Evolutionary conservation across 2,329 filamentous ascomycete species (phyloP).

Genomic region (Trichoderma polysporum): DNA sequence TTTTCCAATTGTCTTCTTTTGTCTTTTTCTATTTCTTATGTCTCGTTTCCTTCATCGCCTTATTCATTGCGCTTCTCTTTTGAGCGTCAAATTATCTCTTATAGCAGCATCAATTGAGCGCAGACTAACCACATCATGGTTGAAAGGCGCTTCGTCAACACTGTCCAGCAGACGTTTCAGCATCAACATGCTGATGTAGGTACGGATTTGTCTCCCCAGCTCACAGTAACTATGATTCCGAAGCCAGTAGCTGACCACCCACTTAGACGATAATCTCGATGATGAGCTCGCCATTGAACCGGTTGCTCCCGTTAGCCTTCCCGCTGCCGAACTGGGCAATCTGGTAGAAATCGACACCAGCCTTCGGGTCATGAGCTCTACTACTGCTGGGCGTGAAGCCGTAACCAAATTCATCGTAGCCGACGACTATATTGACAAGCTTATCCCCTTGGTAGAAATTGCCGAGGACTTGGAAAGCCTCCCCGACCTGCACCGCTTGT

Average conservation of each 20-base stretch:
- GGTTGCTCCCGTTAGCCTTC: slow-evolving; percentile 68
- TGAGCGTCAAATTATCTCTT: not conserved
- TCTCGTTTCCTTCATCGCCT: not conserved
- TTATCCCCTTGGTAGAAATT: slow-evolving; percentile 81
- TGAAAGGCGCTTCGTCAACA: slow-evolving; percentile 83
- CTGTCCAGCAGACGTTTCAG: slow-evolving; percentile 73
- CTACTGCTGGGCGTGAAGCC: slow-evolving; percentile 75
- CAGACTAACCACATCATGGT: slow-evolving; percentile 3
- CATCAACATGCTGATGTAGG: slow-evolving; percentile 60
- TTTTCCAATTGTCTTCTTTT: not conserved
- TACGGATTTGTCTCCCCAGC: slow-evolving; percentile 38
- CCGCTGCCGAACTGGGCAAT: slow-evolving; percentile 75
- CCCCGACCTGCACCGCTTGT: slow-evolving; percentile 81
- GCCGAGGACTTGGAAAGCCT: slow-evolving; percentile 91
- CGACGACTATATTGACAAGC: slow-evolving; percentile 82
- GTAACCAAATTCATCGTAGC: slow-evolving; percentile 82
- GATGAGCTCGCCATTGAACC: slow-evolving; percentile 82
- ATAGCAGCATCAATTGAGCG: not conserved
- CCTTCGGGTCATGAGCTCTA: slow-evolving; percentile 76
- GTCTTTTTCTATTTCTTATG: too few relatives aligned
- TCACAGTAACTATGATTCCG: not conserved
- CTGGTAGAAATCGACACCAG: slow-evolving; percentile 80
- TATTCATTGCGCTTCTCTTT: not conserved
- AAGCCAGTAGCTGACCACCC: not conserved
- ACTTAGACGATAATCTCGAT: slow-evolving; percentile 76